These are phyloP conservation scores for Pyrenophora teres DNA, from an alignment of 2,329 filamentous ascomycete genomes.

Conservation along the genomic window DNA sequence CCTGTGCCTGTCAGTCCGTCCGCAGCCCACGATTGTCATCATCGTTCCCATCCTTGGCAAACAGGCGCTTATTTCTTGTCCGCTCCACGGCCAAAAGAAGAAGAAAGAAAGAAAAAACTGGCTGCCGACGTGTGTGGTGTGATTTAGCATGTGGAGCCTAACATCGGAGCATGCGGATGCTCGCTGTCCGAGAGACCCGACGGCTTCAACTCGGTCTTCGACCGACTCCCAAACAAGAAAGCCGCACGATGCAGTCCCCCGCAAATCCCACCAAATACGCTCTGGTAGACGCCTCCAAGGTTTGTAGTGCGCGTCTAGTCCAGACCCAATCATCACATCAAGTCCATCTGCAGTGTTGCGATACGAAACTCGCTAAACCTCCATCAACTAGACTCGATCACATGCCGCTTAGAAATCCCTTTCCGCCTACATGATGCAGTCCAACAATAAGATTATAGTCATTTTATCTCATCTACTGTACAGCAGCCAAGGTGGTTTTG, in stretches of 20 bases:
- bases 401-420: too few species aligned
- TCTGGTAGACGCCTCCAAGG: neutral
- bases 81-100: too few species aligned
- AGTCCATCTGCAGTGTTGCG: neutral
- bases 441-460: too few species aligned
- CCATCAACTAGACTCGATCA: too few species aligned
- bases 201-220: neutral
- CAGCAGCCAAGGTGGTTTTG: too few species aligned
- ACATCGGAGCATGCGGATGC: conserved; percentile 10
- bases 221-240: neutral
- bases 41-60: too few species aligned
- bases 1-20: too few species aligned
- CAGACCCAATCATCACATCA: neutral
- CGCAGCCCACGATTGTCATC: too few species aligned
- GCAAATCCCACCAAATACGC: neutral
- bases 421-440: too few species aligned
- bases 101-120: neutral
- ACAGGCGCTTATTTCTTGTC: too few species aligned
- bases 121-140: neutral
- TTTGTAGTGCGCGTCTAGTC: neutral
- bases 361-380: too few species aligned
- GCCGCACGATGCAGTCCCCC: neutral
- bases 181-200: conserved; percentile 14
- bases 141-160: neutral
- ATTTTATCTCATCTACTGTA: too few species aligned